A percentile compares a stretch with the other conserved stretches of the same genome.
phyloP scores from a whole-genome alignment of 257 asterid species.

The Forsythia viridissima region DNA sequence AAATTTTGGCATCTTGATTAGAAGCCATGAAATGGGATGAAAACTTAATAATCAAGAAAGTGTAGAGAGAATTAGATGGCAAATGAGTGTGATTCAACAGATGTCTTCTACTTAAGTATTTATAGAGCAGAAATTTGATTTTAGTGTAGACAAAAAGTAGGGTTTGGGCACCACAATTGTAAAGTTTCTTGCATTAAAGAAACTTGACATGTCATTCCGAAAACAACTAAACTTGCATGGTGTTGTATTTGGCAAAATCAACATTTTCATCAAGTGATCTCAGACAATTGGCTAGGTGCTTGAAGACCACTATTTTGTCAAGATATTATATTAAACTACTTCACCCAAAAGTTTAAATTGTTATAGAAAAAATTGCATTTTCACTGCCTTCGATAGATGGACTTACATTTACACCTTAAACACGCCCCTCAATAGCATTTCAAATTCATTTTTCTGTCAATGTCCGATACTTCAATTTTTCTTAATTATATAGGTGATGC shows the following conservation, averaged over 20 bases:
- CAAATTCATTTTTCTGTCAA: too few relatives aligned
- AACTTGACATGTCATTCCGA: background rate
- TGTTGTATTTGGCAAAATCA: background rate
- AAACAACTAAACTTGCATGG: background rate
- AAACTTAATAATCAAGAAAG: background rate
- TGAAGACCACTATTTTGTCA: background rate
- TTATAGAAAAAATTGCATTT: too few relatives aligned
- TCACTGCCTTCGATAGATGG: too few relatives aligned
- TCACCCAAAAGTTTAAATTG: too few relatives aligned
- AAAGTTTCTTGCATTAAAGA: background rate
- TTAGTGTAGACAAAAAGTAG: constrained; percentile 30
- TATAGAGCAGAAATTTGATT: constrained; percentile 34
- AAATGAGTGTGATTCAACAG: constrained; percentile 49
- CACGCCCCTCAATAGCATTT: too few relatives aligned
- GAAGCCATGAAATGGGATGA: constrained; percentile 35
- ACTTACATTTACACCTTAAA: too few relatives aligned
- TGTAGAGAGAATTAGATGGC: background rate
- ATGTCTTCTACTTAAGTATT: constrained; percentile 37
- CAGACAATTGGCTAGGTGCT: background rate
- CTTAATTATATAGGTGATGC: too few relatives aligned
- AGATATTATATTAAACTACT: too few relatives aligned
- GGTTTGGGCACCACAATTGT: constrained; percentile 16
- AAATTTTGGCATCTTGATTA: constrained; percentile 37
- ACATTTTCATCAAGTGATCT: too few relatives aligned
- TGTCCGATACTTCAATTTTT: too few relatives aligned